phyloP scores from a whole-genome alignment of 805 yeast species.

The Wickerhamiella musiphila region DNA sequence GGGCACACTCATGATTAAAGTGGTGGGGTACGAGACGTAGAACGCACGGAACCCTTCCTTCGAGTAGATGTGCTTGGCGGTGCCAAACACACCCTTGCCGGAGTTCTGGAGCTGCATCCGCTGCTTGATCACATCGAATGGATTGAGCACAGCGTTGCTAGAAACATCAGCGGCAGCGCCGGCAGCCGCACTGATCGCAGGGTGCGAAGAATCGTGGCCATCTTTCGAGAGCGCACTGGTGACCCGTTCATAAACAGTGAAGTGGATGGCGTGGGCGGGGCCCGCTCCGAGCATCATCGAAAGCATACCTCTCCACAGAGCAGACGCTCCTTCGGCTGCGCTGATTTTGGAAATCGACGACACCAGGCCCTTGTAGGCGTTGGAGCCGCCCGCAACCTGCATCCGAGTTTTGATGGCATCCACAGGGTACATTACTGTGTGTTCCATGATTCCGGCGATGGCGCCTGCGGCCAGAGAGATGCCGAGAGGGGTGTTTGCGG shows the following conservation, averaged over 20 bases:
- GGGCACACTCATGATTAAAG: constrained; percentile 79
- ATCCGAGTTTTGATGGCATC: constrained; percentile 93
- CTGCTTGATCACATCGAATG: constrained; percentile 89
- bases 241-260: constrained; percentile 78
- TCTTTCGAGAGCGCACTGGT: constrained; percentile 33
- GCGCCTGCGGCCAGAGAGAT: constrained; percentile 90
- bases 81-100: constrained; percentile 12
- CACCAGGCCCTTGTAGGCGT: constrained; percentile 30
- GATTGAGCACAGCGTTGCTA: constrained; percentile 92
- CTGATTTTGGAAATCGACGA: constrained; percentile 56
- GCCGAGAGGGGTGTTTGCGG: constrained; percentile 63
- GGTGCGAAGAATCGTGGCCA: constrained; percentile 41
- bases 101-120: constrained; percentile 53
- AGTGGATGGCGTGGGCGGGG: constrained; percentile 95
- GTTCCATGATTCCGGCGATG: constrained; percentile 98
- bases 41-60: constrained; percentile 46
- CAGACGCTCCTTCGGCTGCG: constrained; percentile 73
- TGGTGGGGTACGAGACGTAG: constrained; percentile 86
- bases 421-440: constrained; percentile 88
- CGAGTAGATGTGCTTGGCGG: constrained; percentile 19
- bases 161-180: constrained; percentile 89
- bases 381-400: constrained; percentile 37
- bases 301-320: constrained; percentile 86
- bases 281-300: constrained; percentile 96
- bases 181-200: constrained; percentile 66